Conservation (phyloP, 768 basidiomycete genomes). For the Clitopilus passeckerianus region DNA sequence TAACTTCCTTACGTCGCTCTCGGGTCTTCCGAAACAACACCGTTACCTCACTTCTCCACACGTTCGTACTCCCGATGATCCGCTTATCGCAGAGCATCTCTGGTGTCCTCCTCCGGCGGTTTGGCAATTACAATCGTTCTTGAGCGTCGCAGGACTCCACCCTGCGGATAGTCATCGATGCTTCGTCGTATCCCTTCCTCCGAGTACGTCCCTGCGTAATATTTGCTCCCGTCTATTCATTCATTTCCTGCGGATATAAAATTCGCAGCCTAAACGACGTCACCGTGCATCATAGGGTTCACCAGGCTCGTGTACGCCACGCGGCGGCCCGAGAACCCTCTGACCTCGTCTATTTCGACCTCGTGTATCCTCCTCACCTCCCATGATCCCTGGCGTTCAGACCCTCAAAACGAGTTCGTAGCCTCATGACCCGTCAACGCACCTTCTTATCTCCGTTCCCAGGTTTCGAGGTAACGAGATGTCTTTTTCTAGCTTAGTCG, state of each 20-base stretch:
- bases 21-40: neutral
- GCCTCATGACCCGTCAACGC: neutral
- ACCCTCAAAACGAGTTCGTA: too few relatives aligned
- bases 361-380: neutral
- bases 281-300: neutral
- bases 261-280: neutral
- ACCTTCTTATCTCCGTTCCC: neutral
- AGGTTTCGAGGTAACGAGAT: neutral
- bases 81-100: too few relatives aligned
- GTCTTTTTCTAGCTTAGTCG: neutral
- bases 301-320: neutral
- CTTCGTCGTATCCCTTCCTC: neutral
- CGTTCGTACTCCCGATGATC: neutral
- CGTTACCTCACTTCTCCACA: neutral
- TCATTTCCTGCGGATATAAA: neutral
- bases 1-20: neutral
- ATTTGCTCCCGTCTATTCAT: neutral
- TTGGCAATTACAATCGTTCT: too few relatives aligned
- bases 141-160: too few relatives aligned
- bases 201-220: neutral
- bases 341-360: neutral
- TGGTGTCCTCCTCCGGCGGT: too few relatives aligned
- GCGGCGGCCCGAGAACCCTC: neutral
- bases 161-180: neutral
- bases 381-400: neutral